Percentiles rank a stretch among this genome's conserved stretches.
phyloP scores from a whole-genome alignment of 306 rosid species.

The Hippophae tibetana region DNA sequence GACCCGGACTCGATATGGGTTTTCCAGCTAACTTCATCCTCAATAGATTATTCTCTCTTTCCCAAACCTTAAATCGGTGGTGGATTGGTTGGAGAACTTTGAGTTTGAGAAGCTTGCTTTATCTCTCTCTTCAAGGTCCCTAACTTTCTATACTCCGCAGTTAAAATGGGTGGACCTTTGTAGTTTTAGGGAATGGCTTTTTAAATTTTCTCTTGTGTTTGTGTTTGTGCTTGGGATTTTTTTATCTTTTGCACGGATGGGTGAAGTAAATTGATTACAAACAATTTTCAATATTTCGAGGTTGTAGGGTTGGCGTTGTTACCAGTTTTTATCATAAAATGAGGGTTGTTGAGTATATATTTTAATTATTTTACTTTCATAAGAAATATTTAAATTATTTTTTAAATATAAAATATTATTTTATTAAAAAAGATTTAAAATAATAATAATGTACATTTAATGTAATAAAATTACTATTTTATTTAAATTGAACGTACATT shows the following conservation, averaged over 20 bases:
- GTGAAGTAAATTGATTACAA: conserved; percentile 21
- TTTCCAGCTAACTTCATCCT: conserved; percentile 54
- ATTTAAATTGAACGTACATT: no score
- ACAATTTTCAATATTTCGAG: conserved; percentile 21
- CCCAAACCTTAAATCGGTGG: not conserved
- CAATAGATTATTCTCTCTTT: not conserved
- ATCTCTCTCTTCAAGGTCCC: not conserved
- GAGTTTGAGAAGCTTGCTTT: not conserved
- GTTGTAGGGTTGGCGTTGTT: not conserved
- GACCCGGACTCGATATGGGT: conserved; percentile 72
- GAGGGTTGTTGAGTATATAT: no score
- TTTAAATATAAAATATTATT: no score
- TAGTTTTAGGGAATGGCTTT: conserved; percentile 6
- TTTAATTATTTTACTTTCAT: no score
- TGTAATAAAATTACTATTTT: no score
- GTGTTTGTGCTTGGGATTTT: conserved; percentile 4
- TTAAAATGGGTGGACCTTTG: conserved; percentile 13
- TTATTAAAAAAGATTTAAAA: no score
- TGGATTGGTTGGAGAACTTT: not conserved
- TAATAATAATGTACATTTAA: no score
- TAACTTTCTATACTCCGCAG: not conserved
- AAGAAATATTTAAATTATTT: no score
- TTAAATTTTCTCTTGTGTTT: conserved; percentile 2
- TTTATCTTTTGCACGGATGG: conserved; percentile 53
- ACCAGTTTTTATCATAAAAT: no score